A percentile compares a stretch with the other conserved stretches of the same genome.
These are phyloP conservation scores for Aspergillus hancockii DNA, from an alignment of 495 filamentous ascomycete genomes.

Conservation along the genomic window DNA sequence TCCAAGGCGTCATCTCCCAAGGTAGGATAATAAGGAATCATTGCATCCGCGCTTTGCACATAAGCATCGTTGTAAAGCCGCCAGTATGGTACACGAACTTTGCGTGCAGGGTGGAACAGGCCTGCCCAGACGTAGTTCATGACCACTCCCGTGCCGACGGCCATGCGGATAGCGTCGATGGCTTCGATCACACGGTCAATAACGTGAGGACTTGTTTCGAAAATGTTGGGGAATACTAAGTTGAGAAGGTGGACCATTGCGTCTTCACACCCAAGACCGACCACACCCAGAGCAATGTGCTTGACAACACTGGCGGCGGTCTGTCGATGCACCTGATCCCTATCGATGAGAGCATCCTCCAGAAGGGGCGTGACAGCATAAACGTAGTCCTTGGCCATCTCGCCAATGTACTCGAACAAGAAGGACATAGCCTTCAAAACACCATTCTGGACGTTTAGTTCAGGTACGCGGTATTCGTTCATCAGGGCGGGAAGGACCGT, in stretches of 20 bases:
- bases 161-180: constrained; percentile 94
- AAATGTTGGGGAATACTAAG: constrained; percentile 93
- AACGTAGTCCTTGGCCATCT: constrained; percentile 99
- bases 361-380: constrained; percentile 97
- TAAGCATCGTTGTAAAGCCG: constrained; percentile 96
- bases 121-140: constrained; percentile 99
- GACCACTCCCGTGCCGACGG: constrained; percentile 83
- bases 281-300: constrained; percentile 93
- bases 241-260: constrained; percentile 98
- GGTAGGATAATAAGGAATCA: constrained; percentile 93
- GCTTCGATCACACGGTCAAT: constrained; percentile 97
- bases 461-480: constrained; percentile 99
- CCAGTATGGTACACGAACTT: constrained; percentile 93
- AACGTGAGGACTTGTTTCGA: constrained; percentile 97
- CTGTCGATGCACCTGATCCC: constrained; percentile 97
- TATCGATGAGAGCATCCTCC: constrained; percentile 95
- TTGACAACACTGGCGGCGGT: constrained; percentile 96
- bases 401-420: constrained; percentile 98
- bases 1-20: constrained; percentile 74
- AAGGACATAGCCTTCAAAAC: constrained; percentile 96
- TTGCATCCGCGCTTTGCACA: constrained; percentile 86
- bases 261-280: constrained; percentile 97
- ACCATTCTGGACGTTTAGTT: constrained; percentile 98
- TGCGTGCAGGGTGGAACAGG: constrained; percentile 92
- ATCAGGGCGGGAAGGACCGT: constrained; percentile 98